Conservation (phyloP, 164 flowering plant species). For the Dillenia turbinata region DNA sequence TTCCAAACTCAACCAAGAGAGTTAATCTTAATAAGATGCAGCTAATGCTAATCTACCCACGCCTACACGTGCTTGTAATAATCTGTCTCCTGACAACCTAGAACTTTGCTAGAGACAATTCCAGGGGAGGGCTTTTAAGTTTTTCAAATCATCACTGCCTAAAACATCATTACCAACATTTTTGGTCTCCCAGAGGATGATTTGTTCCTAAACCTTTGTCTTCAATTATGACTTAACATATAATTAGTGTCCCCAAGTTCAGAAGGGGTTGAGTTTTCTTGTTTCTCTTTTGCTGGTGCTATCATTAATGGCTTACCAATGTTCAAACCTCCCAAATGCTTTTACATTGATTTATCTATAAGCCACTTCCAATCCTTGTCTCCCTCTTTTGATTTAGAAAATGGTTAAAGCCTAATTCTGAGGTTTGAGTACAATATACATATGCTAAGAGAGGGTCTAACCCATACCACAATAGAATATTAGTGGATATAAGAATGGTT, state of each 20-base stretch:
- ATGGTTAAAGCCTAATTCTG: no score
- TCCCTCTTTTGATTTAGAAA: constrained; percentile 1
- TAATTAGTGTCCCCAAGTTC: constrained; percentile 1
- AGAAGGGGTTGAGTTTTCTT: constrained; percentile 1
- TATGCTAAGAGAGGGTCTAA: no score
- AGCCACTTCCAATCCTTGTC: constrained; percentile 23
- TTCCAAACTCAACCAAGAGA: no score
- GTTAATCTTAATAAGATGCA: no score
- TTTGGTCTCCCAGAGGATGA: constrained; percentile 17
- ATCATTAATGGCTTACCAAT: constrained; percentile 16
- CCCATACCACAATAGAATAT: no score
- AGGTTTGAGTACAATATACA: no score
- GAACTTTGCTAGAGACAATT: not conserved
- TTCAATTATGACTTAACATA: constrained; percentile 10
- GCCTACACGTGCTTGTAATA: not conserved
- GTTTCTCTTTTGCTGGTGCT: constrained; percentile 26
- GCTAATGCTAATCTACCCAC: no score
- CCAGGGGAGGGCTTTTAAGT: constrained; percentile 2
- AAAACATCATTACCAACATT: constrained; percentile 18
- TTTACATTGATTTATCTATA: constrained; percentile 10
- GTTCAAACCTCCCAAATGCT: constrained; percentile 12
- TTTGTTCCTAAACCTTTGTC: constrained; percentile 2
- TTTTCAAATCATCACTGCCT: constrained; percentile 4
- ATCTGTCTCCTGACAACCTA: constrained; percentile 8
- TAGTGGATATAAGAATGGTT: no score